Conservation (phyloP, 345 rosid species). For the Physaria fendleri region DNA sequence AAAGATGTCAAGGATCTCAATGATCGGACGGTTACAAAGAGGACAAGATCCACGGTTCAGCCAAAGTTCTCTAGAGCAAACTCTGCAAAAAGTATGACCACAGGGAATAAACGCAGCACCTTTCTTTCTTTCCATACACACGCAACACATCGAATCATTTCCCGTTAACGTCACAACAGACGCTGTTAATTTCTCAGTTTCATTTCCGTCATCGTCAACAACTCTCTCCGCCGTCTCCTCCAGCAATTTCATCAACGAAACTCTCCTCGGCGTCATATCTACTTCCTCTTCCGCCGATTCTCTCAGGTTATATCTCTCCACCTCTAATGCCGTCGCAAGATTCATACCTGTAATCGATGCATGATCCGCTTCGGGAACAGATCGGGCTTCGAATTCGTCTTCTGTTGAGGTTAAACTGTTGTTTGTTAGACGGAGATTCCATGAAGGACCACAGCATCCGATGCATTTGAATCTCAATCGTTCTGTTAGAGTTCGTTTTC, state of each 20-base stretch:
- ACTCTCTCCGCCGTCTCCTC: conserved; percentile 50
- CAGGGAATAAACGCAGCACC: conserved; percentile 83
- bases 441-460: conserved; percentile 66
- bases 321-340: conserved; percentile 85
- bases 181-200: conserved; percentile 21
- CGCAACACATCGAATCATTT: conserved; percentile 62
- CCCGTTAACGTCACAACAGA: conserved; percentile 24
- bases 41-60: conserved; percentile 67
- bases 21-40: conserved; percentile 63
- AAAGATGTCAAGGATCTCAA: conserved; percentile 62
- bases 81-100: conserved; percentile 78
- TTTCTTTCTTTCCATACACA: conserved; percentile 64
- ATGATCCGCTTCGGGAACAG: conserved; percentile 9
- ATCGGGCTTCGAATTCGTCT: conserved; percentile 14
- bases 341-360: conserved; percentile 48
- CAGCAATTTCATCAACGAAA: conserved; percentile 76
- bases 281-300: not conserved
- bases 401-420: conserved; percentile 31
- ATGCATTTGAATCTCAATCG: conserved; percentile 57
- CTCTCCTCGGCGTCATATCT: conserved; percentile 44
- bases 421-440: conserved; percentile 43
- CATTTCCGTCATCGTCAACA: conserved; percentile 19
- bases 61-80: conserved; percentile 68
- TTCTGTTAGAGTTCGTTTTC: conserved; percentile 50
- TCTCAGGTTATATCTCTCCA: conserved; percentile 56